phyloP scores from a whole-genome alignment of 2,329 filamentous ascomycete species.

The Alternaria ethzedia region DNA sequence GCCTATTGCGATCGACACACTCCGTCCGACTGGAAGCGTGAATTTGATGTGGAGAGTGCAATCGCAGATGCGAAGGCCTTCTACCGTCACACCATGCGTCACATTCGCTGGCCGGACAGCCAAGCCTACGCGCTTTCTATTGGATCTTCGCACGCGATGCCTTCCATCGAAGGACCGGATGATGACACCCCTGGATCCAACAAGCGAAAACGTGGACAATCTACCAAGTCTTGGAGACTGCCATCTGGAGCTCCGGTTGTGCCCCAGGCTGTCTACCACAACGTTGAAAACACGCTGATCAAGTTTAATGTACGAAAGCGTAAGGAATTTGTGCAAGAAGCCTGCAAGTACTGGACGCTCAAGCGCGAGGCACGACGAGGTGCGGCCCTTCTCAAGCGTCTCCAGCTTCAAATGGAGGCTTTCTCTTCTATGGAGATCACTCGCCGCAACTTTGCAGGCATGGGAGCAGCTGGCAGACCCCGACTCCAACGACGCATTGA shows the following conservation, averaged over 20 bases:
- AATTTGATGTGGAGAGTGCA: constrained; percentile 81
- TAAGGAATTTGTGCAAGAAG: constrained; percentile 90
- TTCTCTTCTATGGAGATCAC: constrained; percentile 99
- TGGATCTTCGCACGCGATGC: constrained; percentile 69
- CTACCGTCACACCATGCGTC: constrained; percentile 88
- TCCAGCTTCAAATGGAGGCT: constrained; percentile 93
- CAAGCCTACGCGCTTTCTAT: constrained; percentile 82
- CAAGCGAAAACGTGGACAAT: constrained; percentile 62
- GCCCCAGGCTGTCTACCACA: constrained; percentile 83
- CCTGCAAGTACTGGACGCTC: constrained; percentile 96
- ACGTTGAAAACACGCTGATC: constrained; percentile 81
- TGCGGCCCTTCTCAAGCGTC: constrained; percentile 86
- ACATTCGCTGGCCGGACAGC: constrained; percentile 89
- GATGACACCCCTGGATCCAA: constrained; percentile 61
- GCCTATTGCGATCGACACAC: constrained; percentile 97
- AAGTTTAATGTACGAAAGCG: constrained; percentile 85
- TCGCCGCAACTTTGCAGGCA: constrained; percentile 90
- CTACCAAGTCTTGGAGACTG: constrained; percentile 82
- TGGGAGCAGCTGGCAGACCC: constrained; percentile 83
- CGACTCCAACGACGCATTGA: constrained; percentile 83
- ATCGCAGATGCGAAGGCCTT: constrained; percentile 84
- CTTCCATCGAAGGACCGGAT: constrained; percentile 57
- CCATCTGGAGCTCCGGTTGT: constrained; percentile 95
- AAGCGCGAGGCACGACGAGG: constrained; percentile 93
- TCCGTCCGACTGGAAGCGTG: constrained; percentile 83